Percentiles rank a stretch among this genome's conserved stretches.
Evolutionary conservation across 2,329 filamentous ascomycete species (phyloP).

Genomic region (Fusarium redolens): DNA sequence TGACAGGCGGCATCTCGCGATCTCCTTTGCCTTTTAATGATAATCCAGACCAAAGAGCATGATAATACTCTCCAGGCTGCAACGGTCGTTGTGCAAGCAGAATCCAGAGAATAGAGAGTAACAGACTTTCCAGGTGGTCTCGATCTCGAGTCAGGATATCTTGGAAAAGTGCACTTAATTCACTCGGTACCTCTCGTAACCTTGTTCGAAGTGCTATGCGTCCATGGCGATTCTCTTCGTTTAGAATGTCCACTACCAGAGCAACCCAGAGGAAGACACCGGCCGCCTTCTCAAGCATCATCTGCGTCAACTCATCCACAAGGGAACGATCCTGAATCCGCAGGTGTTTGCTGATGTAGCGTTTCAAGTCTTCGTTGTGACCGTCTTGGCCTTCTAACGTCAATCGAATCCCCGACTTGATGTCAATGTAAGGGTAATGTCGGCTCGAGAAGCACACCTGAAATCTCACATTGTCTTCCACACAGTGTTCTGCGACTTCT

Average conservation of each 20-base stretch:
- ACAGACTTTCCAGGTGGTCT: constrained; percentile 53
- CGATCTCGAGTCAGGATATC: constrained; percentile 63
- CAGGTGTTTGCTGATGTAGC: constrained; percentile 34
- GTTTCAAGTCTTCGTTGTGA: constrained; percentile 44
- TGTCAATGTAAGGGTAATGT: constrained; percentile 58
- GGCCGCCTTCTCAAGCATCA: constrained; percentile 52
- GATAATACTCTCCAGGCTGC: constrained; percentile 57
- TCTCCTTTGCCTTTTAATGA: neutral
- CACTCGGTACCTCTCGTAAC: constrained; percentile 51
- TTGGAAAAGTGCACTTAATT: constrained; percentile 61
- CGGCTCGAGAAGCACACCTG: constrained; percentile 59
- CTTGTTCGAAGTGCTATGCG: constrained; percentile 39
- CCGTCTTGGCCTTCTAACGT: constrained; percentile 44
- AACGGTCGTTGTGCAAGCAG: constrained; percentile 61
- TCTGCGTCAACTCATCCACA: neutral
- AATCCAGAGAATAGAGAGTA: constrained; percentile 63
- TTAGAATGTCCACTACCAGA: constrained; percentile 54
- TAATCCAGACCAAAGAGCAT: constrained; percentile 24
- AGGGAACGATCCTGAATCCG: neutral
- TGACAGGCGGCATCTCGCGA: constrained; percentile 36
- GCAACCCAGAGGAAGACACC: constrained; percentile 60
- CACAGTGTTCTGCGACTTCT: constrained; percentile 44
- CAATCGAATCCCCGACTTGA: constrained; percentile 44
- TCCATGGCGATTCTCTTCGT: constrained; percentile 48
- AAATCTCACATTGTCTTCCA: constrained; percentile 32